Evolutionary conservation across 257 asterid species (phyloP).

Genomic region (Solanum phureja): DNA sequence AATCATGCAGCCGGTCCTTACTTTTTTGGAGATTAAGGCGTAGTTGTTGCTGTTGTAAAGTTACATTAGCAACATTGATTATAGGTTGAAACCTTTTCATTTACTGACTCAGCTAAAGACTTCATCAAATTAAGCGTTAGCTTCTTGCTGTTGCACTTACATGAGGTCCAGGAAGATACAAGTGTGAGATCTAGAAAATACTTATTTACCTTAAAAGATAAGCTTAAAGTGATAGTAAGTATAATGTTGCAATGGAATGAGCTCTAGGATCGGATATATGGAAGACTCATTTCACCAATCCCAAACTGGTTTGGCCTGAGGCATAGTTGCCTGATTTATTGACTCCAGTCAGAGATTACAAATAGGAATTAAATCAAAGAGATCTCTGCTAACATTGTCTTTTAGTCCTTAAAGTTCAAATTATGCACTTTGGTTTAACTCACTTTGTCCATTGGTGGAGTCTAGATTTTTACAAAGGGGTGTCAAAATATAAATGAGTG

Average conservation of each 20-base stretch:
- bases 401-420: not conserved
- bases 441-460: not conserved
- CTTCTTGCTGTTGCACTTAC: not conserved
- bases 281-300: not conserved
- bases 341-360: not conserved
- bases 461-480: not conserved
- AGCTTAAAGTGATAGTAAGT: not conserved
- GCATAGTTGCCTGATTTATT: not conserved
- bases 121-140: not conserved
- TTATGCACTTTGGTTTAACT: not conserved
- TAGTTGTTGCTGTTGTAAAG: not conserved
- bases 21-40: not conserved
- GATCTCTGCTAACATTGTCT: not conserved
- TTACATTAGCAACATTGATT: too few relatives aligned
- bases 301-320: not conserved
- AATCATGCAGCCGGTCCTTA: not conserved
- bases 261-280: not conserved
- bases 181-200: not conserved
- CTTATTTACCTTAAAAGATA: not conserved
- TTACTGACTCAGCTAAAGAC: not conserved
- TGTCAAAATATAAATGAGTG: not conserved
- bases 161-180: not conserved
- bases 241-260: not conserved
- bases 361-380: not conserved
- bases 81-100: not conserved